These are phyloP conservation scores for Gnomoniopsis sp. DNA, from an alignment of 2,329 filamentous ascomycete genomes.

Conservation along the genomic window DNA sequence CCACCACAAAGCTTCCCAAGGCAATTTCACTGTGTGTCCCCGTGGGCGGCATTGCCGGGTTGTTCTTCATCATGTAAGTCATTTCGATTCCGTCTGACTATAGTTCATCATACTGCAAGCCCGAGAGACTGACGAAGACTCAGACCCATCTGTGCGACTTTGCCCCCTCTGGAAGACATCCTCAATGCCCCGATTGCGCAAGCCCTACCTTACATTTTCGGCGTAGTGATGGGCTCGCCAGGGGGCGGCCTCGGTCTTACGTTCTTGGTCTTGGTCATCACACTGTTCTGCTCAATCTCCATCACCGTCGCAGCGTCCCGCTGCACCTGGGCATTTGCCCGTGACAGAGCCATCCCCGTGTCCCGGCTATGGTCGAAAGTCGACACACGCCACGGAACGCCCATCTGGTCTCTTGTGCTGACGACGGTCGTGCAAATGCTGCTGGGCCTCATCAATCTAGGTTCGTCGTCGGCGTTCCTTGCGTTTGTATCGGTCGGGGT, in stretches of 20 bases:
- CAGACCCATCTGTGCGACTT: conserved; percentile 47
- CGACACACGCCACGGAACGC: conserved; percentile 48
- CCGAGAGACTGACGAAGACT: conserved; percentile 27
- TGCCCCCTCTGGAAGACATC: conserved; percentile 38
- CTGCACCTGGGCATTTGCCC: conserved; percentile 63
- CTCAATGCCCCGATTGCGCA: conserved; percentile 49
- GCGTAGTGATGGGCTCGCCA: conserved; percentile 45
- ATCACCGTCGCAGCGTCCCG: conserved; percentile 66
- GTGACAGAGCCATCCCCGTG: conserved; percentile 54
- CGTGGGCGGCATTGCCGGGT: conserved; percentile 48
- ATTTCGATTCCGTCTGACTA: background rate
- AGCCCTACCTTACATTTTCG: conserved; percentile 52
- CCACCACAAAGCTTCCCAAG: conserved; percentile 47
- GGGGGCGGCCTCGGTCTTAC: conserved; percentile 49
- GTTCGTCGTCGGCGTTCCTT: conserved; percentile 54
- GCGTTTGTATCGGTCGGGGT: conserved; percentile 55
- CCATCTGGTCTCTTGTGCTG: conserved; percentile 54
- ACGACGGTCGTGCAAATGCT: conserved; percentile 51
- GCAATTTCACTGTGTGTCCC: conserved; percentile 51
- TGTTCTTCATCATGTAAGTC: conserved; percentile 42
- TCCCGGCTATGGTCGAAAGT: conserved; percentile 48
- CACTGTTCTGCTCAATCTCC: conserved; percentile 58
- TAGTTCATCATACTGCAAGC: background rate
- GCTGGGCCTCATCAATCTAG: conserved; percentile 56
- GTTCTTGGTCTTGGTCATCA: conserved; percentile 52